phyloP scores from a whole-genome alignment of 2,329 filamentous ascomycete genomes.

The Akanthomyces muscarius region DNA sequence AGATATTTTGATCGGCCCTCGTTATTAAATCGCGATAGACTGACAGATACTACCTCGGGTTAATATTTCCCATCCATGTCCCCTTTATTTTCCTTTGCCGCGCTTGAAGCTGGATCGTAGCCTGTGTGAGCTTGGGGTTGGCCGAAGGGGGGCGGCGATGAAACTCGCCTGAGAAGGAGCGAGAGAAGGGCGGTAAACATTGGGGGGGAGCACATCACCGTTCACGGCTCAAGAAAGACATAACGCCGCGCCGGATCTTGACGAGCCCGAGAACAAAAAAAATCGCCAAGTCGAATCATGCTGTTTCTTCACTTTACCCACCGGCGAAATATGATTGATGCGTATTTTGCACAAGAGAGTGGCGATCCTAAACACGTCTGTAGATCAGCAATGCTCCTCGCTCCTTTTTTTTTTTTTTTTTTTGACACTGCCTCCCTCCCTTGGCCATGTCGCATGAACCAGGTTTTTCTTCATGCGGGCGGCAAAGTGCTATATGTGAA shows the following conservation, averaged over 20 bases:
- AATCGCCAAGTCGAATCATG: not conserved
- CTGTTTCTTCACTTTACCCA: not conserved
- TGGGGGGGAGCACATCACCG: not conserved
- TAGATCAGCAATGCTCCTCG: not conserved
- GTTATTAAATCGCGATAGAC: not conserved
- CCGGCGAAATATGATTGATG: not conserved
- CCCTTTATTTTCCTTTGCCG: not conserved
- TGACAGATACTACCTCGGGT: not conserved
- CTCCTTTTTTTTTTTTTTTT: not conserved
- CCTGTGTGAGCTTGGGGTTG: not conserved
- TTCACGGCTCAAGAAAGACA: not conserved
- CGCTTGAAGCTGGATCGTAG: not conserved
- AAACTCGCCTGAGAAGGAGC: slow-evolving; percentile 5
- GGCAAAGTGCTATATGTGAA: not conserved
- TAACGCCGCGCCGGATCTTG: not conserved
- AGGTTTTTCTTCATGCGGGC: not conserved
- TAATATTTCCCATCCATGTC: too few species aligned
- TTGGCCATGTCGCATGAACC: slow-evolving; percentile 1
- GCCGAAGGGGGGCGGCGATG: not conserved
- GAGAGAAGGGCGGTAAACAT: not conserved
- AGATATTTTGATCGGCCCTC: too few species aligned
- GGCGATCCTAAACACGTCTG: slow-evolving; percentile 4
- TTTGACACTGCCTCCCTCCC: slow-evolving; percentile 3
- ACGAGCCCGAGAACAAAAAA: not conserved
- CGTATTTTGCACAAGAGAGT: not conserved